A percentile compares a stretch with the other conserved stretches of the same genome.
Evolutionary conservation across 345 rosid genomes (phyloP).

Genomic region (Rhodamnia argentea): DNA sequence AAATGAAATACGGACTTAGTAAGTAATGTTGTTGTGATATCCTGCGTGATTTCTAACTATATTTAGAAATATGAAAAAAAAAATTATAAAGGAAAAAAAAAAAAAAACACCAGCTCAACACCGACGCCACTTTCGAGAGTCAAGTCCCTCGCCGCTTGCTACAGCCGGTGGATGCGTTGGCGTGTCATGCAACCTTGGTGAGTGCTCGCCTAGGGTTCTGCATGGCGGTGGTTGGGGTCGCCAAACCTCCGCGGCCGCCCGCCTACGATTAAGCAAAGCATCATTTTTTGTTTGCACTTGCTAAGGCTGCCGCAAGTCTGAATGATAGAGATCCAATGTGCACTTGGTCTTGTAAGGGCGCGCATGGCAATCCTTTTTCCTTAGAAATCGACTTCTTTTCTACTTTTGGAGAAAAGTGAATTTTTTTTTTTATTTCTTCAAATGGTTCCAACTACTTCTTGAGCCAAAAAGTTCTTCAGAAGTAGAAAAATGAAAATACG

Average conservation of each 20-base stretch:
- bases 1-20: neutral
- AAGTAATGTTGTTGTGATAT: neutral
- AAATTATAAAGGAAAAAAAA: neutral
- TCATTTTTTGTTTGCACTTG: neutral
- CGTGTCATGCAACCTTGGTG: neutral
- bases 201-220: neutral
- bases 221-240: accelerated
- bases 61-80: neutral
- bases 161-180: too few relatives aligned
- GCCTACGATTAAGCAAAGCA: neutral
- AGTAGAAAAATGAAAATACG: too few relatives aligned
- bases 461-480: too few relatives aligned
- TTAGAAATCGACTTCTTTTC: too few relatives aligned
- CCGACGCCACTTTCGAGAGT: neutral
- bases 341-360: neutral
- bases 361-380: too few relatives aligned
- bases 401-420: too few relatives aligned
- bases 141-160: neutral
- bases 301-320: neutral
- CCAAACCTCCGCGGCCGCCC: accelerated
- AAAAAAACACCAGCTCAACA: too few relatives aligned
- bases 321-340: neutral
- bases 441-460: too few relatives aligned
- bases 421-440: too few relatives aligned
- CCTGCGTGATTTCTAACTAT: neutral